Conservation (phyloP, 805 yeast genomes). For the Yamadazyma paraphyllophila region DNA sequence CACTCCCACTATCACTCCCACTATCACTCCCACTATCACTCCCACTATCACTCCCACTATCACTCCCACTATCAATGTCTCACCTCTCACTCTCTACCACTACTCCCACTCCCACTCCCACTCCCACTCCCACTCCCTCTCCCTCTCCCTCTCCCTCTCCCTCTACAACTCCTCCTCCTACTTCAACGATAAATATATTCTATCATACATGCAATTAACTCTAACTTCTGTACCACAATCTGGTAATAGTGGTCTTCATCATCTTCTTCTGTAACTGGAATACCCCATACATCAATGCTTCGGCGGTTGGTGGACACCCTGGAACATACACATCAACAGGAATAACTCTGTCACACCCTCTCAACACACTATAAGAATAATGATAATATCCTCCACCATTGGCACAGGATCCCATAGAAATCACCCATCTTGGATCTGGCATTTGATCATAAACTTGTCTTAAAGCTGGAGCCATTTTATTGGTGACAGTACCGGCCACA, state of each 20-base stretch:
- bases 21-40: too few relatives aligned
- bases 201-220: slow-evolving; percentile 8
- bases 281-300: slow-evolving; percentile 87
- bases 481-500: slow-evolving; percentile 88
- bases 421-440: slow-evolving; percentile 95
- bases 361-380: slow-evolving; percentile 81
- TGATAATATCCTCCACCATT: slow-evolving; percentile 94
- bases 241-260: slow-evolving; percentile 75
- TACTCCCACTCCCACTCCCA: too few relatives aligned
- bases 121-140: too few relatives aligned
- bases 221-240: slow-evolving; percentile 77
- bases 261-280: slow-evolving; percentile 88
- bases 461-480: slow-evolving; percentile 91
- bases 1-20: too few relatives aligned
- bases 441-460: slow-evolving; percentile 92
- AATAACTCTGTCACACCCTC: slow-evolving; percentile 86
- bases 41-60: too few relatives aligned
- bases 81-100: too few relatives aligned
- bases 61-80: too few relatives aligned
- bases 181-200: not conserved
- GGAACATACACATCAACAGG: slow-evolving; percentile 92
- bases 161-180: not conserved
- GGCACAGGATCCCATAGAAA: slow-evolving; percentile 92
- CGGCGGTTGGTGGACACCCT: slow-evolving; percentile 91
- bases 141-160: too few relatives aligned